Conservation (phyloP, 1,139 yeast species). For the Geotrichum klebahnii region DNA sequence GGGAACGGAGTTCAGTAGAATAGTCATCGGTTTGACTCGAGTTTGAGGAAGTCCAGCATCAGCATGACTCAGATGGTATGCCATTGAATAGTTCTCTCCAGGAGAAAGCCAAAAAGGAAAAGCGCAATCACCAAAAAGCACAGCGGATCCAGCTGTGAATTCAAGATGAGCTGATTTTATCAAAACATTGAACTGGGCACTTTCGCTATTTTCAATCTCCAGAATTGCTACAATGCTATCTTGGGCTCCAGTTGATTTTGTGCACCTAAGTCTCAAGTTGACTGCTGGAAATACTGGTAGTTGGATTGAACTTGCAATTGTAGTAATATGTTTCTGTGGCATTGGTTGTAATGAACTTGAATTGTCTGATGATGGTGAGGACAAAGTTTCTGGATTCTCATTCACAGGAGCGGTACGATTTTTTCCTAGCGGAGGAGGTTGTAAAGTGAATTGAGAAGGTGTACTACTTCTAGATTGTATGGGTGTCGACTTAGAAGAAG, state of each 20-base stretch:
- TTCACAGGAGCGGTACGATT: constrained; percentile 4
- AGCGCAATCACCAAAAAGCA: constrained; percentile 37
- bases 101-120: constrained; percentile 37
- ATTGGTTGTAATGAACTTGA: background rate
- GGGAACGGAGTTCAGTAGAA: constrained; percentile 29
- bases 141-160: constrained; percentile 44
- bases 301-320: constrained; percentile 13
- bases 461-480: constrained; percentile 17
- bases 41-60: constrained; percentile 27
- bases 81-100: constrained; percentile 38
- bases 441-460: constrained; percentile 7
- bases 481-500: constrained; percentile 10
- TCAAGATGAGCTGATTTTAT: constrained; percentile 42
- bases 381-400: background rate
- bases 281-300: constrained; percentile 50
- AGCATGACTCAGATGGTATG: constrained; percentile 31
- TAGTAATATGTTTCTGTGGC: constrained; percentile 11
- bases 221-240: constrained; percentile 52
- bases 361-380: background rate
- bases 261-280: constrained; percentile 54
- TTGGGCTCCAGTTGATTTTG: constrained; percentile 55
- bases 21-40: constrained; percentile 30
- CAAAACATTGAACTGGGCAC: constrained; percentile 35
- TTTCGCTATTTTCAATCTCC: constrained; percentile 51
- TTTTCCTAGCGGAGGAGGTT: constrained; percentile 14